Evolutionary conservation across 202 grass and related monocot species (phyloP).

Genomic region (Eragrostis tef): DNA sequence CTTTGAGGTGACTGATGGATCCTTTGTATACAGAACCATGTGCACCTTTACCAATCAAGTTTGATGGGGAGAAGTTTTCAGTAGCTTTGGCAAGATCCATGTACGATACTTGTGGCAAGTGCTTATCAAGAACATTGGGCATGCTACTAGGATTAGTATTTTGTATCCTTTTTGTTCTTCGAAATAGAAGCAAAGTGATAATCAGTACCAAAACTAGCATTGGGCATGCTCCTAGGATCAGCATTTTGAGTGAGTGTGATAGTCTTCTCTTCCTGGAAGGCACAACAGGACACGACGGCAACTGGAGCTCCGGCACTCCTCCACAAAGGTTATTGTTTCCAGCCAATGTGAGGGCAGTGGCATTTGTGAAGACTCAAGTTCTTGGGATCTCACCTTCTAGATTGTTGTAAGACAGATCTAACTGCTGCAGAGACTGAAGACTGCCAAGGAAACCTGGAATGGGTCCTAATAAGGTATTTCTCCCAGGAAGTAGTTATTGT

Average conservation of each 20-base stretch:
- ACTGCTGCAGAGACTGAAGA: neutral
- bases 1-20: neutral
- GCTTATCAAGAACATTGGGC: neutral
- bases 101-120: slow-evolving; percentile 32
- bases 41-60: slow-evolving; percentile 51
- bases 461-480: slow-evolving; percentile 30
- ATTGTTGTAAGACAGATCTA: slow-evolving; percentile 41
- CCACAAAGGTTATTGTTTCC: slow-evolving; percentile 31
- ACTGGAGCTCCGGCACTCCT: slow-evolving; percentile 26
- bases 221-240: slow-evolving; percentile 8
- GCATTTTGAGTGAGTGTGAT: neutral
- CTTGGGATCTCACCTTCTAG: slow-evolving; percentile 31
- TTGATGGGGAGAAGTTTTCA: slow-evolving; percentile 38
- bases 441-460: slow-evolving; percentile 13
- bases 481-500: slow-evolving; percentile 38
- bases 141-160: neutral
- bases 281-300: slow-evolving; percentile 3
- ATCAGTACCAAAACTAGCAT: neutral
- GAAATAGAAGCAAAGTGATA: neutral
- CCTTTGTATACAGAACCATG: slow-evolving; percentile 47
- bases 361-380: slow-evolving; percentile 29
- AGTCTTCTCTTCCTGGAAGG: slow-evolving; percentile 4
- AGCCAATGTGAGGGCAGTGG: slow-evolving; percentile 17
- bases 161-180: neutral
- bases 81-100: slow-evolving; percentile 53